These are phyloP conservation scores for Sistotremastrum niveocremeum DNA, from an alignment of 768 basidiomycete species.

Conservation along the genomic window DNA sequence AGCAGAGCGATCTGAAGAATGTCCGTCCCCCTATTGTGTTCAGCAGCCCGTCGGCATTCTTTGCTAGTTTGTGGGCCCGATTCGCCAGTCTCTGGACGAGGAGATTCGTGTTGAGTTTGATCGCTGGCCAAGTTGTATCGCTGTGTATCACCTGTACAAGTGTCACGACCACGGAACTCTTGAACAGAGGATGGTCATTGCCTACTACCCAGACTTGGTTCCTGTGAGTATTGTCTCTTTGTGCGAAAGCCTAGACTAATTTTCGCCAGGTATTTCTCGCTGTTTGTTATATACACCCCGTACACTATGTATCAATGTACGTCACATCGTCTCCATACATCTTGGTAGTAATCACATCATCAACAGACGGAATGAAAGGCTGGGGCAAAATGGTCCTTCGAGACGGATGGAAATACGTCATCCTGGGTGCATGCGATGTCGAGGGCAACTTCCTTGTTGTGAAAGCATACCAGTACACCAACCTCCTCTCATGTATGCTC, in stretches of 20 bases:
- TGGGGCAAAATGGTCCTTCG: slow-evolving; percentile 60
- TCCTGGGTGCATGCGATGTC: slow-evolving; percentile 70
- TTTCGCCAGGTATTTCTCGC: slow-evolving; percentile 52
- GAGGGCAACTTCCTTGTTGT: slow-evolving; percentile 83
- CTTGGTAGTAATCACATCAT: not conserved
- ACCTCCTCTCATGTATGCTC: slow-evolving; percentile 82
- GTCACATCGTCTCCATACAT: slow-evolving; percentile 13
- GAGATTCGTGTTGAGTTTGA: slow-evolving; percentile 51
- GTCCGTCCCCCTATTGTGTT: slow-evolving; percentile 52
- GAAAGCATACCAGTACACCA: slow-evolving; percentile 79
- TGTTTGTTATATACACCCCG: slow-evolving; percentile 68
- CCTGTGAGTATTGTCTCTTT: slow-evolving; percentile 35
- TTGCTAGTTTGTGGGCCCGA: slow-evolving; percentile 37
- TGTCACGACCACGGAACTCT: slow-evolving; percentile 72
- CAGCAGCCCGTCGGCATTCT: slow-evolving; percentile 43
- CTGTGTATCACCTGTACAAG: slow-evolving; percentile 84
- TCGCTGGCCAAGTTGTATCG: slow-evolving; percentile 75
- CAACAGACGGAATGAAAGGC: slow-evolving; percentile 65
- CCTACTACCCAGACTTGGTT: slow-evolving; percentile 79
- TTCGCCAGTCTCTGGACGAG: slow-evolving; percentile 71
- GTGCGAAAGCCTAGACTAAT: not conserved
- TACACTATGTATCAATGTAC: slow-evolving; percentile 82
- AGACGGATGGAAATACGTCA: slow-evolving; percentile 83
- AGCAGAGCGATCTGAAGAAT: not conserved
- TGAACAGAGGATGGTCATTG: slow-evolving; percentile 51